Base-by-base conservation (phyloP, 805 yeast species). In the Jamesozyma rosinii region DNA sequence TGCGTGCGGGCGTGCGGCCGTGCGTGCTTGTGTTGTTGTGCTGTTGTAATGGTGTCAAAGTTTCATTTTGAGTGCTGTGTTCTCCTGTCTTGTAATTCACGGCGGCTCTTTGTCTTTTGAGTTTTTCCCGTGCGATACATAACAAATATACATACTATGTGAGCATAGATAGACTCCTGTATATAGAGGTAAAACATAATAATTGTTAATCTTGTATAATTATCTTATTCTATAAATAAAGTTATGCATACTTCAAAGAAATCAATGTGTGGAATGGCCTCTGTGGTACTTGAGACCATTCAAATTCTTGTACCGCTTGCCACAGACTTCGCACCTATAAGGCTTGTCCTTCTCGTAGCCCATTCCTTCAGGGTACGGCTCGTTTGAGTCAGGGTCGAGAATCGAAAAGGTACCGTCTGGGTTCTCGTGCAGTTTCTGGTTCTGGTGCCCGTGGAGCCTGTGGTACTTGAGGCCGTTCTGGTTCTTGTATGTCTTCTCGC, bases 261-360 rank as follows among this genome's bases (percentile, higher is more conserved):
- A n/a, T n/a, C 64, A 89, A 70, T 90, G 97, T 35, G 97, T 90
- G n/a, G 97, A 81, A 66, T 92, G 98, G 19, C 96, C 97, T 55
- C 97, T 77, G 65, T 92, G 98, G 64, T 92, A 92, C 66, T 92
- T 92, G 64, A 92, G 72, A 22, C 98, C 98, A 63, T 92, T 92
- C 57, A 92, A 70, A 59, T 92, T 92, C 72, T 92, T 92, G 69
- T 92, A 92, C 44, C 98, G 71, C 67, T 90, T 92, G 46, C 97
- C 97, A 68, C 98, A 92, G 35, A 90, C 95, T 67, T 92, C 97
- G 67, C 98, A 92, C 59, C 97, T 76, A 64, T 90, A 92, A 32
- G 98, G 98, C 69, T 92, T 92, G 69, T 92, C 98, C 70, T 87
- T 89, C 64, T 92, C 98, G 76, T 87, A 76, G 19, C 89, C 95